phyloP scores from a whole-genome alignment of 441 rosid species.

The Manihot esculenta region DNA sequence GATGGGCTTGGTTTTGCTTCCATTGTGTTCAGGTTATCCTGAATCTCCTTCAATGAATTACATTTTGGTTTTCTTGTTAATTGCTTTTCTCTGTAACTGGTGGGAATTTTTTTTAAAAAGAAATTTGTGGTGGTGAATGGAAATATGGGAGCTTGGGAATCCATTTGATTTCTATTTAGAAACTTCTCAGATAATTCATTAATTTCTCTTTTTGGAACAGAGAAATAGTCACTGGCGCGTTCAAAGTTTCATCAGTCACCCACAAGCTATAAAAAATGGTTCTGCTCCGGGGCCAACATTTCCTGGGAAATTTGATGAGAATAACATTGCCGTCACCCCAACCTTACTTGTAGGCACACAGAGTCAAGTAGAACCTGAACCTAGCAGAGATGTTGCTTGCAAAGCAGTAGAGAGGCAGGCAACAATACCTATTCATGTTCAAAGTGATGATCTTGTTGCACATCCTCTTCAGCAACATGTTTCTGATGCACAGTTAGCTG shows the following conservation, averaged over 20 bases:
- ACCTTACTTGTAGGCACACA: constrained; percentile 43
- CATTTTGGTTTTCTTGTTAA: not conserved
- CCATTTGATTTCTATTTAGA: constrained; percentile 14
- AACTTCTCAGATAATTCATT: constrained; percentile 11
- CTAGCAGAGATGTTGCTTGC: constrained; percentile 41
- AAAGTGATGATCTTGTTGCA: constrained; percentile 34
- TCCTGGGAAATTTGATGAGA: constrained; percentile 72
- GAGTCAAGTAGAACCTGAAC: constrained; percentile 54
- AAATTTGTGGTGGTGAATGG: not conserved
- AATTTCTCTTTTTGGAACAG: constrained; percentile 42
- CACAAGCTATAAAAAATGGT: constrained; percentile 64
- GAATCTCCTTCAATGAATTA: not conserved
- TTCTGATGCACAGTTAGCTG: constrained; percentile 56
- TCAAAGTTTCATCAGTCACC: constrained; percentile 61
- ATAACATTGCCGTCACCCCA: constrained; percentile 36
- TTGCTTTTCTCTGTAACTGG: not conserved
- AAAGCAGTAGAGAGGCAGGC: constrained; percentile 47
- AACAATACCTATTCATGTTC: constrained; percentile 27
- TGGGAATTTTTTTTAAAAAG: not conserved
- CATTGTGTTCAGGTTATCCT: not conserved
- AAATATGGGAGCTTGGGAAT: constrained; percentile 6
- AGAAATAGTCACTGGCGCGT: constrained; percentile 94
- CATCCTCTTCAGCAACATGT: constrained; percentile 45
- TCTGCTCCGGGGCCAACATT: constrained; percentile 55
- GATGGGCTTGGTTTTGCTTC: not conserved